Conservation (phyloP, 148 eudicot species). For the Vaccinium vitisidaea region DNA sequence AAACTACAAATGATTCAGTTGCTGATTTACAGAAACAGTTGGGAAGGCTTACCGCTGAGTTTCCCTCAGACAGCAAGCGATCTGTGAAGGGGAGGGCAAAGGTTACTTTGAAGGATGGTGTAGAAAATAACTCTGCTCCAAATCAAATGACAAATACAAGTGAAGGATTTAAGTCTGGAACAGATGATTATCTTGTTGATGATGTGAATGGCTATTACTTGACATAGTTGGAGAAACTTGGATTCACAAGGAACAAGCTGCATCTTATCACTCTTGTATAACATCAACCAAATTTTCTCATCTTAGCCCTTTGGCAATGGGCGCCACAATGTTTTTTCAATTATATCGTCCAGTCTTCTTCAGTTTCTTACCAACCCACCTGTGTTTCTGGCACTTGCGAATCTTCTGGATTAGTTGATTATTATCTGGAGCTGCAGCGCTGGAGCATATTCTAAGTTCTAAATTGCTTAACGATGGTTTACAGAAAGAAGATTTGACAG, state of each 20-base stretch:
- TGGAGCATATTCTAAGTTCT: constrained; percentile 16
- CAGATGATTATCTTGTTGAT: constrained; percentile 62
- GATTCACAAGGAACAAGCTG: constrained; percentile 19
- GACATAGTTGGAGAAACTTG: constrained; percentile 29
- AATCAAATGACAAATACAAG: constrained; percentile 29
- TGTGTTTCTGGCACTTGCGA: constrained; percentile 24
- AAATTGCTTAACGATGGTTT: constrained; percentile 20
- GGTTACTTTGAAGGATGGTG: constrained; percentile 40
- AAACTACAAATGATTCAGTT: constrained; percentile 61
- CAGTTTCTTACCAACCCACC: neutral
- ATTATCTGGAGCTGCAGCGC: constrained; percentile 21
- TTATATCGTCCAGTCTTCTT: constrained; percentile 12
- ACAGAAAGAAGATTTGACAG: neutral
- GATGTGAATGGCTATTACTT: constrained; percentile 53
- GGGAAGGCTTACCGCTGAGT: constrained; percentile 90
- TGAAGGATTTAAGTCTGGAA: constrained; percentile 51
- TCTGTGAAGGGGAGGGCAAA: constrained; percentile 58
- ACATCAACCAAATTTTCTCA: neutral
- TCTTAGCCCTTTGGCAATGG: neutral
- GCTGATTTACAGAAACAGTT: constrained; percentile 94
- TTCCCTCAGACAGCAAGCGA: constrained; percentile 63
- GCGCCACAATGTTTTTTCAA: neutral
- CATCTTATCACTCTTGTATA: neutral
- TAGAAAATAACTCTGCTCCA: constrained; percentile 36
- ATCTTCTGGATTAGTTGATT: constrained; percentile 44